Evolutionary conservation across 1,139 yeast species (phyloP), one percentile per base, ranked within the genome.

Genomic region (Geotrichum candidum): DNA sequence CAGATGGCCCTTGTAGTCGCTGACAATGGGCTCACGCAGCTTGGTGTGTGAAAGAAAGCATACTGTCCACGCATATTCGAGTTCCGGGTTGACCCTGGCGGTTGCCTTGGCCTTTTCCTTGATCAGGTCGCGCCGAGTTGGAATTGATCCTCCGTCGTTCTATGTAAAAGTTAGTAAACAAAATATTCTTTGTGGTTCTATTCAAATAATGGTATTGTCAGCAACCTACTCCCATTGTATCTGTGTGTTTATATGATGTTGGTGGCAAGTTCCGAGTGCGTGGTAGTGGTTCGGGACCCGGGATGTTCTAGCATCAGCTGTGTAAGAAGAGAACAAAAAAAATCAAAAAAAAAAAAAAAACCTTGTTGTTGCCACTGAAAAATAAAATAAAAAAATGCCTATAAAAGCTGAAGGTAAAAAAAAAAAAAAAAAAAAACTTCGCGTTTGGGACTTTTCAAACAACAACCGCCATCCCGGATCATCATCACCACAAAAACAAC

Each of bases 1-100:
- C n/a, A 91, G 69, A 46, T 78, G 73, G 0, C 97, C 97, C 63
- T 76, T 76, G 70, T 79, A 87, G 73, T 90, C 97, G 38, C 91
- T 83, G 6, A 87, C 89, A 2, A 90, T 76, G 0, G 87, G 89
- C 6, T 70, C 72, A 10, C 65, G 68, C 25, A 84, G 73, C 11
- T 70, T 72, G 27, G 73, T 73, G 1, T 77, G 77, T 1, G 82
- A 75, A 25, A 84, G 66, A 3, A 74, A 70, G 65, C 87, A 84
- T 5, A 72, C 71, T 59, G 77, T 70, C 83, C 86, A 78, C 51
- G 68, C 61, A 53, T 70, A 73, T n/a, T 60, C 65, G 25, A 67
- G 65, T 54, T 69, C 68, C 56, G 67, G 66, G 61, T 72, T 68
- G 29, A 70, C 67, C 2, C 71, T 68, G n/a, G 70, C 69, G 41